phyloP scores from a whole-genome alignment of 2,329 filamentous ascomycete genomes.

The Ascochyta pisi region DNA sequence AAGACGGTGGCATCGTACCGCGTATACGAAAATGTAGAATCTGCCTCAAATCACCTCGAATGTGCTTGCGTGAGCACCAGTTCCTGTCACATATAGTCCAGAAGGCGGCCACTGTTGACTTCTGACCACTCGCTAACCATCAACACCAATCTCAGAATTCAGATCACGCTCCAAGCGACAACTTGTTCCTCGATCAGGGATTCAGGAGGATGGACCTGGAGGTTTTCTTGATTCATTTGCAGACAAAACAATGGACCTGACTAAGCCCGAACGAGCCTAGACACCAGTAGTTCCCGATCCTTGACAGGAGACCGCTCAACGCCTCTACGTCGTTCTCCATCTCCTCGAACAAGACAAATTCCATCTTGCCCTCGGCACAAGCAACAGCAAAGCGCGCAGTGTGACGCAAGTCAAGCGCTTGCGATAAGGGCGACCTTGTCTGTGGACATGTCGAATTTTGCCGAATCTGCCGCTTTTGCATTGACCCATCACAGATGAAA shows the following conservation, averaged over 20 bases:
- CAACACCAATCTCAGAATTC: background rate
- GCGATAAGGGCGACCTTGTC: slow-evolving; percentile 1
- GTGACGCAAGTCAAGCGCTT: slow-evolving; percentile 11
- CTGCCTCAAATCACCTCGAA: slow-evolving; percentile 14
- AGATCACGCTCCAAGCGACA: background rate
- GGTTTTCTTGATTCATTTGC: slow-evolving; percentile 1
- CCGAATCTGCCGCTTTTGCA: slow-evolving; percentile 26
- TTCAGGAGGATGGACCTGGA: background rate
- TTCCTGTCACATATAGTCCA: background rate
- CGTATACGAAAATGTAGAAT: background rate
- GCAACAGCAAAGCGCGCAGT: slow-evolving; percentile 6
- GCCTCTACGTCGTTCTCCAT: slow-evolving; percentile 7
- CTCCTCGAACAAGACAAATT: background rate
- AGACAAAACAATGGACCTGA: background rate
- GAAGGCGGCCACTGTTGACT: background rate
- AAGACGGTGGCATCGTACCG: background rate
- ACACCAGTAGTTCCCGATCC: slow-evolving; percentile 1
- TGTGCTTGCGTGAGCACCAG: background rate
- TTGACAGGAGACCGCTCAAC: slow-evolving; percentile 6
- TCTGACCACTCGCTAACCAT: background rate
- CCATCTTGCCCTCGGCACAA: background rate
- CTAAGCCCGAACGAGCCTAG: background rate
- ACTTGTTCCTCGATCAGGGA: background rate
- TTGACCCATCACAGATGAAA: slow-evolving; percentile 43
- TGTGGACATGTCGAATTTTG: background rate